Conservation (phyloP, 352 stramenopile species). For the Pythium plurisporium region DNA sequence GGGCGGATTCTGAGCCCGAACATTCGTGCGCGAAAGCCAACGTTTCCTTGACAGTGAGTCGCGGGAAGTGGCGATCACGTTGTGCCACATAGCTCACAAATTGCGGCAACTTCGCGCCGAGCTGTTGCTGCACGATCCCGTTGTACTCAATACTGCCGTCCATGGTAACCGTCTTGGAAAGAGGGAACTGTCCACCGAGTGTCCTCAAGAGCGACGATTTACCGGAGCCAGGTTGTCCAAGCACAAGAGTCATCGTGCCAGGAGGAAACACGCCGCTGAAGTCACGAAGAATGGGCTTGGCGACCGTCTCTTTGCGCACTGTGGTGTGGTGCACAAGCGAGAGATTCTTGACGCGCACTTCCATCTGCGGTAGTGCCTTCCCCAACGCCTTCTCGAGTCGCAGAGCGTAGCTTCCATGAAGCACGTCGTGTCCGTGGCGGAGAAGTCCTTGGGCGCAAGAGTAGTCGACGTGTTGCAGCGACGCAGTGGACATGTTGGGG, state of each 20-base stretch:
- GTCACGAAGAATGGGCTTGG: constrained; percentile 51
- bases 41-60: constrained; percentile 92
- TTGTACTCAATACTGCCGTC: constrained; percentile 57
- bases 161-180: constrained; percentile 38
- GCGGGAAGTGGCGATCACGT: constrained; percentile 85
- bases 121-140: constrained; percentile 38
- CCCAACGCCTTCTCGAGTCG: constrained; percentile 27
- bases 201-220: constrained; percentile 82
- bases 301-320: no score
- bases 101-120: constrained; percentile 66
- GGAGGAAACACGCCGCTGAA: constrained; percentile 55
- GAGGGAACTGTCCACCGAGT: constrained; percentile 52
- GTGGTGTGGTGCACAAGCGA: constrained; percentile 25
- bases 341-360: constrained; percentile 38
- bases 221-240: constrained; percentile 67
- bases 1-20: no score
- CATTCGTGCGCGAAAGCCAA: constrained; percentile 94
- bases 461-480: no score
- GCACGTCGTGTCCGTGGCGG: no score
- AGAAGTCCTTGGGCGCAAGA: not conserved
- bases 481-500: no score
- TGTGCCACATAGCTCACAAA: constrained; percentile 58
- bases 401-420: constrained; percentile 26
- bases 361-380: constrained; percentile 14
- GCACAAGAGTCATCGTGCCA: constrained; percentile 48